Conservation (phyloP, 1,284 basidiomycete genomes). For the Pisolithus thermaeus region DNA sequence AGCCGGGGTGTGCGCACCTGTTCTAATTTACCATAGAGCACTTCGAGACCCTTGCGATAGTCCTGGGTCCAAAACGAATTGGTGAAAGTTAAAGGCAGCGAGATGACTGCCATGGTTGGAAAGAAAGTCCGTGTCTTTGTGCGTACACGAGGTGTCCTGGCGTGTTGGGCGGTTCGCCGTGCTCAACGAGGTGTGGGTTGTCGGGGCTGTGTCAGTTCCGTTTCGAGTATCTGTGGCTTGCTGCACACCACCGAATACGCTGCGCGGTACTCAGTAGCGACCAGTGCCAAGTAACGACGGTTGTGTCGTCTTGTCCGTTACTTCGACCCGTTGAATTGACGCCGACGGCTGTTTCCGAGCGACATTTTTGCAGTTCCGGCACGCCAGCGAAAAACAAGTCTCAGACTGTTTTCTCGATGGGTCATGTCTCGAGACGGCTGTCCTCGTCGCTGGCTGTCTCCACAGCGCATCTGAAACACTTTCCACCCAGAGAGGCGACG, state of each 20-base stretch:
- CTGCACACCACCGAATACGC: too few species aligned
- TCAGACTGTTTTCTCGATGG: background rate
- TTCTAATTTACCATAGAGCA: slow-evolving; percentile 71
- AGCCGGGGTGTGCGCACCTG: slow-evolving; percentile 44
- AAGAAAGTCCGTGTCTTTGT: slow-evolving; percentile 21
- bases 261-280: too few species aligned
- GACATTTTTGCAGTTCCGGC: background rate
- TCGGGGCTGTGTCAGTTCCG: background rate
- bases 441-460: background rate
- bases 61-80: slow-evolving; percentile 94
- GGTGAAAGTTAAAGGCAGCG: slow-evolving; percentile 77
- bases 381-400: background rate
- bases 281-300: too few species aligned
- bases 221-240: too few species aligned
- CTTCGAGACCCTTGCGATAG: slow-evolving; percentile 76
- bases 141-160: background rate
- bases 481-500: slow-evolving; percentile 52
- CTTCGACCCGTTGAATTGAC: background rate
- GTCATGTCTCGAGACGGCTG: too few species aligned
- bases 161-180: slow-evolving; percentile 1
- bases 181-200: background rate
- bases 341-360: background rate
- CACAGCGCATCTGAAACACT: slow-evolving; percentile 37
- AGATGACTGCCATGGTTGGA: slow-evolving; percentile 70
- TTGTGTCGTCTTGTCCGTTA: too few species aligned